Evolutionary conservation across 192 early-diverging fungal genomes (phyloP), one percentile per base, ranked within the genome.

Genomic region (Haplosporangium gracile): DNA sequence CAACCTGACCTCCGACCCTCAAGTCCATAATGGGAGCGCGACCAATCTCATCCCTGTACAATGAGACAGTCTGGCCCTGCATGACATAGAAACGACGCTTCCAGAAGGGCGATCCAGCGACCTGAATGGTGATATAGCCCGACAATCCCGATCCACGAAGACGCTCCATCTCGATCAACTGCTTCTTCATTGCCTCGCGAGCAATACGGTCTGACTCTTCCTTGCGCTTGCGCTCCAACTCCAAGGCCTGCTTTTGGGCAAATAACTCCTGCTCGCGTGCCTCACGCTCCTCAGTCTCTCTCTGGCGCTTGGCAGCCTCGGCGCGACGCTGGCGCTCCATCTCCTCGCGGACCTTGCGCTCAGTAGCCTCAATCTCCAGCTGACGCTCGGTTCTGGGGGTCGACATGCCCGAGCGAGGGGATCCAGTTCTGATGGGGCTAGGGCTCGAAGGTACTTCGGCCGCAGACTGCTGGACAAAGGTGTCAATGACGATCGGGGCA

Each of bases 61-160:
- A 76, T 0, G 85, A 83, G 24, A 93, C 51, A 32, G 74, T 87
- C 53, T 88, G 87, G 32, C 89, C 90, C n/a, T 88, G 87, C 80
- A 93, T 90, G 43, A 88, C 80, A 81, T 93, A 93, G 79, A 88
- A 93, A 13, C 93, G 90, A 53, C 93, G 89, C 69, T 89, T 91
- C 93, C 92, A 93, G 73, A 92, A 90, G 82, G 91, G 82, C 45
- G 77, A 84, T 42, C 87, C 89, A 73, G 83, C 88, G 43, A 81
- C 79, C 82, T 90, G 89, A 76, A 90, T 88, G 26, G 89, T 89
- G 53, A 90, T 84, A 69, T 85, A 90, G 11, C 89, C 89, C 34
- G 81, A 77, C 38, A 90, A 74, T 51, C 82, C 82, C 73, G 82
- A 88, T 65, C 88, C 91, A 22, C 42, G 68, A 39, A 85, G 77